Base-by-base conservation (phyloP, 139 green algal genomes). In the Tetradesmus lagerheimii region DNA sequence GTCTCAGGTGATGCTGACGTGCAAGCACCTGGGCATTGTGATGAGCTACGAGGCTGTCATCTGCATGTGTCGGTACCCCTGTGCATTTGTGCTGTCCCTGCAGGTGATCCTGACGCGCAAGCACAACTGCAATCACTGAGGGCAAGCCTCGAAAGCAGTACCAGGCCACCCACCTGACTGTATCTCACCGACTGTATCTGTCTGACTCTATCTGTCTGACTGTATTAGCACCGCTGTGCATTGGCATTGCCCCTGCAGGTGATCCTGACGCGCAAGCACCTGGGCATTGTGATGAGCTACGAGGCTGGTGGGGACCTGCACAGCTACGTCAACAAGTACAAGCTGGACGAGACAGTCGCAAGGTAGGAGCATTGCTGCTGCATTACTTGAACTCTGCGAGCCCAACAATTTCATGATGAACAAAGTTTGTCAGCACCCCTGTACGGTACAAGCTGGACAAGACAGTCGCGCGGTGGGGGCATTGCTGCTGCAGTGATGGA, bases 211-310 rank as follows among this genome's bases (percentile, higher is more conserved):
- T n/a, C n/a, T n/a, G n/a, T n/a, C n/a, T n/a, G n/a, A n/a, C n/a
- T n/a, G n/a, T n/a, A n/a, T n/a, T n/a, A n/a, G n/a, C n/a, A n/a
- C n/a, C n/a, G n/a, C n/a, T n/a, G n/a, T n/a, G n/a, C n/a, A n/a
- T n/a, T 97, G 25, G 94, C 97, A 20, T 95, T 98, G 93, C 43
- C 43, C 2, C 23, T 66, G 87, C 87, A 91, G 78, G 78, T 95
- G 34, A 81, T 98, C 20, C 92, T 98, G 4, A 97, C 95, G 16
- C 78, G 80, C 29, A 39, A 62, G 4, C 93, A 98, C 93, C 83
- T 98, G 35, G 95, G 91, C 20, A 90, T 97, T n/a, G 94, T 97
- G 29, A 96, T 98, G 93, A 94, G 97, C 83, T 98, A 95, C 77
- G 95, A 93, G 12, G 88, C 89, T 25, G 96, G 96, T 1, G 96